Evolutionary conservation across 2,329 filamentous ascomycete genomes (phyloP), one percentile per base, ranked within the genome.

Genomic region (Clarireedia monteithiana): DNA sequence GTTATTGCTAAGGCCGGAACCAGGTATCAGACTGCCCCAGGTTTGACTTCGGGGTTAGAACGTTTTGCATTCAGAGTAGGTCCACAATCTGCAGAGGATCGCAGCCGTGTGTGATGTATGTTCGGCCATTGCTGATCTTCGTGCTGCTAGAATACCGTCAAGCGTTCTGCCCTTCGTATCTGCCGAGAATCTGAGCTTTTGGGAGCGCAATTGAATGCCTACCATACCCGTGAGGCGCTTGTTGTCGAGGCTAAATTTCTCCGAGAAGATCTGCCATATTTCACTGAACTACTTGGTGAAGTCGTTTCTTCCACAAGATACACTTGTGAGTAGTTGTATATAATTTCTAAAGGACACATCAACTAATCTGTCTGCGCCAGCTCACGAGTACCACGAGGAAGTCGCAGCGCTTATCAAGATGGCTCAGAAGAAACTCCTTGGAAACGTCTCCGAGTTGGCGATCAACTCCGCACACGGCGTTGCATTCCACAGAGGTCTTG

Each of bases 211-310:
- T 84, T 97, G 76, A 81, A 78, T 66, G 80, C 92, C 63, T 89
- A 88, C 74, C 91, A 96, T 77, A 91, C 90, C 67, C 88, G 92
- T 70, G 94, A 99, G 80, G 91, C 91, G 71, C 77, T 99, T 62
- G 84, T 99, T 59, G 77, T 99, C 69, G 86, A 92, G 74, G 89
- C 94, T 72, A 95, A 88, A 78, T 99, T 99, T 81, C 84, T 99
- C 64, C 85, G 90, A 71, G 85, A 94, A 72, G 91, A 99, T 72
- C 84, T 99, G 64, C 94, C 94, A 65, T 99, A 97, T 83, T 99
- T 96, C 74, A 84, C 91, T 69, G 94, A 99, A 79, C 81, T 99
- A 63, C 82, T 99, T 66, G 90, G 87, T 69, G 95, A 99, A 79
- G 88, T 96, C 67, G 80, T 94, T 68, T 85, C 86, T 60, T 78